Percentiles rank a stretch among this genome's conserved stretches.
Evolutionary conservation across 2,329 filamentous ascomycete genomes (phyloP).

Genomic region (Alternaria arborescens): DNA sequence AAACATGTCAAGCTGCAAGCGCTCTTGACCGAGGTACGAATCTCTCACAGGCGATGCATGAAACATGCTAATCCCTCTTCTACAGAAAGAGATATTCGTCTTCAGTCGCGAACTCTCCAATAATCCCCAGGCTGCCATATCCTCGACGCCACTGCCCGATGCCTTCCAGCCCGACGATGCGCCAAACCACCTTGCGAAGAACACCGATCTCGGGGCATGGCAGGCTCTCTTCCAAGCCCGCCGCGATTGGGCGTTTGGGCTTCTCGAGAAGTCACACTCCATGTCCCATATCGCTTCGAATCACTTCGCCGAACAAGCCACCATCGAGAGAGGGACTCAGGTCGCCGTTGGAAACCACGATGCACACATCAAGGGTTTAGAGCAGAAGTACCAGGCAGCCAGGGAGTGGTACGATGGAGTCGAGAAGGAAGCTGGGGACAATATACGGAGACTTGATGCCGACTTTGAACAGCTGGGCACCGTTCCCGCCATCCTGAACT

Average conservation of each 20-base stretch:
- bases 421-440: conserved; percentile 71
- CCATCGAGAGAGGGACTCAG: conserved; percentile 80
- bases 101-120: conserved; percentile 75
- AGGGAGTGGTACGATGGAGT: conserved; percentile 75
- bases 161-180: conserved; percentile 67
- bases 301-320: conserved; percentile 75
- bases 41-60: neutral
- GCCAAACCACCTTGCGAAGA: conserved; percentile 83
- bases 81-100: conserved; percentile 84
- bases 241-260: conserved; percentile 76
- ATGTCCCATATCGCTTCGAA: conserved; percentile 70
- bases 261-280: conserved; percentile 73
- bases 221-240: conserved; percentile 83
- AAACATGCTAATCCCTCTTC: conserved; percentile 17
- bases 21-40: conserved; percentile 77
- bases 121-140: conserved; percentile 56
- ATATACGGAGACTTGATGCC: conserved; percentile 72
- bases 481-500: conserved; percentile 70
- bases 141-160: conserved; percentile 64
- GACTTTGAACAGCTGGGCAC: conserved; percentile 71
- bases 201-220: conserved; percentile 86
- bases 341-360: conserved; percentile 88
- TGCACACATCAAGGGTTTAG: conserved; percentile 74
- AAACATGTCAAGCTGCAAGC: conserved; percentile 84
- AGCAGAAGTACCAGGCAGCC: conserved; percentile 75